Evolutionary conservation across 2,329 filamentous ascomycete species (phyloP), one percentile per base, ranked within the genome.

Genomic region (Aspergillus intermedius): DNA sequence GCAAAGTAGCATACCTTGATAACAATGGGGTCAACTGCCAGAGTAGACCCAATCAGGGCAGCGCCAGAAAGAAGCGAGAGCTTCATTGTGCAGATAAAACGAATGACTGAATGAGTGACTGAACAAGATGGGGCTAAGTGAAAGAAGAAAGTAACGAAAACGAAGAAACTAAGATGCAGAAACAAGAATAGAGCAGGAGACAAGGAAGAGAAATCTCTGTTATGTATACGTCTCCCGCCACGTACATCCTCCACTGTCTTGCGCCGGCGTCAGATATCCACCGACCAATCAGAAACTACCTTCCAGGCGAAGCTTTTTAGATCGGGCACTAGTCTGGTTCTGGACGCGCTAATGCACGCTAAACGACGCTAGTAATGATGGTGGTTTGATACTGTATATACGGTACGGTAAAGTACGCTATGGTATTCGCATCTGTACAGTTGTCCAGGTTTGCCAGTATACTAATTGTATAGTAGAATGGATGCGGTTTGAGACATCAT

Each of bases 1-100:
- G 13, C 8, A 5, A 13, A 5, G 12, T 2, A 25, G 19, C 22
- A 15, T 44, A 84, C 83, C 80, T 89, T 89, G 77, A 77, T 77
- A 44, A 76, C 67, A 51, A 78, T 77, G 6, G 76, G 68, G 52
- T 75, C 44, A 12, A 35, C 19, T 37, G 28, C 32, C 44, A 39
- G 32, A 25, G 42, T 28, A 3, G 25, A 44, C 25, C 41, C 41
- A 28, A 28, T 13, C 22, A 43, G 41, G 41, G 41, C 41, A 15
- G 22, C 21, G 6, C 22, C 41, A 17, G 23, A 21, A 13, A 28
- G 22, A 9, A 43, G 22, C 12, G 41, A 43, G 41, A 43, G 41
- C 41, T 43, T 43, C 41, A 43, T 43, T 3, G 41, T 43, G 12
- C 13, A 7, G 15, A 19, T 28, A 25, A 15, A 25, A 43, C 13